Evolutionary conservation across 352 stramenopile species (phyloP).

Genomic region (Phytophthora niederhauseri): DNA sequence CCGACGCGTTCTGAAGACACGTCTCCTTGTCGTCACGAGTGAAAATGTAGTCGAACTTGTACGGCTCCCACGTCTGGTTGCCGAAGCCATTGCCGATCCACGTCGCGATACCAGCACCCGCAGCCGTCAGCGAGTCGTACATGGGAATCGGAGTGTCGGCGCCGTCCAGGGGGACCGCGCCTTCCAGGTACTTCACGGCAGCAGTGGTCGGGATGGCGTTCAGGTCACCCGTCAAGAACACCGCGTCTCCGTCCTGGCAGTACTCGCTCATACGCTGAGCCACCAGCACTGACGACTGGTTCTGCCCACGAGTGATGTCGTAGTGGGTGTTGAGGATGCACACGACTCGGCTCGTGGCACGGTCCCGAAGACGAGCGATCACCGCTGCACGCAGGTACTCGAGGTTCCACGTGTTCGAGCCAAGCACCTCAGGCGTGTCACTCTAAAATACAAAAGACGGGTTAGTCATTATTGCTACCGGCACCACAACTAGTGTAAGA

Average conservation of each 20-base stretch:
- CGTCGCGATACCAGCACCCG: slow-evolving; percentile 44
- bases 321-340: slow-evolving; percentile 79
- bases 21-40: slow-evolving; percentile 44
- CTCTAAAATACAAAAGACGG: slow-evolving; percentile 36
- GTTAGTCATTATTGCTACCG: neutral
- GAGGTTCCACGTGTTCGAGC: slow-evolving; percentile 66
- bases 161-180: slow-evolving; percentile 15
- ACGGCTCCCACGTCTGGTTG: slow-evolving; percentile 26
- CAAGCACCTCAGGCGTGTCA: slow-evolving; percentile 49
- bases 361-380: slow-evolving; percentile 52
- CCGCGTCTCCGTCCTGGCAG: slow-evolving; percentile 49
- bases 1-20: slow-evolving; percentile 40
- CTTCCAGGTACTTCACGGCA: slow-evolving; percentile 48
- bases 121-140: slow-evolving; percentile 58
- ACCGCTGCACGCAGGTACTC: slow-evolving; percentile 61
- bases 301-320: slow-evolving; percentile 59
- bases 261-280: slow-evolving; percentile 41
- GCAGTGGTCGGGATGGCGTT: slow-evolving; percentile 45
- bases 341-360: slow-evolving; percentile 24
- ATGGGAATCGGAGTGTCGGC: slow-evolving; percentile 47
- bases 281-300: slow-evolving; percentile 56
- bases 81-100: slow-evolving; percentile 63
- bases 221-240: slow-evolving; percentile 67
- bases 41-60: slow-evolving; percentile 78
- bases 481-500: too few species aligned